A percentile compares a stretch with the other conserved stretches of the same genome.
Evolutionary conservation across 805 yeast genomes (phyloP).

Genomic region (Ogataea nakhonphanomensis): DNA sequence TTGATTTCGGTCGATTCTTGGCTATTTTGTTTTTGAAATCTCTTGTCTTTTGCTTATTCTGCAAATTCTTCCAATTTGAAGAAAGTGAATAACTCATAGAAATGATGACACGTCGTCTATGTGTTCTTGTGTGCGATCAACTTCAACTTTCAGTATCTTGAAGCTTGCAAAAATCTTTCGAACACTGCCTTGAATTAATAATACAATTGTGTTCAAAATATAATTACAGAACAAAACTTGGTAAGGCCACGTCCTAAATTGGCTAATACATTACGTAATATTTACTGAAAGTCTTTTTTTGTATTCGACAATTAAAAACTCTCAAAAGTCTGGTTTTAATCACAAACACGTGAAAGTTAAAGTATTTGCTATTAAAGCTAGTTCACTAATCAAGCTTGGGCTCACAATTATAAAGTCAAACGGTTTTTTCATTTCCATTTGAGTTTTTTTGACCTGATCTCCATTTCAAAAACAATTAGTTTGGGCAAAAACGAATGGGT

Average conservation of each 20-base stretch:
- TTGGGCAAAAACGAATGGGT: no score
- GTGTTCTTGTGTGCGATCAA: no score
- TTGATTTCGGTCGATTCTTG: conserved; percentile 4
- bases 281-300: neutral
- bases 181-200: conserved; percentile 3
- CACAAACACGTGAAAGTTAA: neutral
- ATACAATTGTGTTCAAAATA: no score
- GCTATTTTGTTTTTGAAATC: neutral
- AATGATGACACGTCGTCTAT: neutral
- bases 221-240: no score
- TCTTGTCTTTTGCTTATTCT: conserved; percentile 10
- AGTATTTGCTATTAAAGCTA: no score
- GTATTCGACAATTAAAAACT: neutral
- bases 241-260: no score
- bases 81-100: conserved; percentile 14
- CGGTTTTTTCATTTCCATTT: no score
- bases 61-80: conserved; percentile 24
- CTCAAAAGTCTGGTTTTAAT: neutral
- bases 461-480: no score
- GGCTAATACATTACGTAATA: no score
- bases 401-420: no score
- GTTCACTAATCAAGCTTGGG: no score
- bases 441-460: no score
- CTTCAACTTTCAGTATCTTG: neutral
- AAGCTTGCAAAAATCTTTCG: conserved; percentile 1